Conservation (phyloP, 176 grass and related monocot species). For the Saccharum spontaneum region DNA sequence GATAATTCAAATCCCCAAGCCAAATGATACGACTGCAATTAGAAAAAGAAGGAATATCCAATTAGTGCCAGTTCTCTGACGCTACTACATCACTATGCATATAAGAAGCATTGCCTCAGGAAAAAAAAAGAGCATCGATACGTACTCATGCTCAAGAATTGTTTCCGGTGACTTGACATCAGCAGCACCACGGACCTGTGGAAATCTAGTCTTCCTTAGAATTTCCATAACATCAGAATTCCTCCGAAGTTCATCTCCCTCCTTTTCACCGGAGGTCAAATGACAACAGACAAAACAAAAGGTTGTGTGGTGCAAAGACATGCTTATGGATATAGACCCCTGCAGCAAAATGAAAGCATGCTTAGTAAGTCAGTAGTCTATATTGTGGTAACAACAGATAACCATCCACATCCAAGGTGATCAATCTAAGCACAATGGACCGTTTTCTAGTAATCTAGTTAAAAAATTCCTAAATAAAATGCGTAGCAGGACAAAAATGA, state of each 20-base stretch:
- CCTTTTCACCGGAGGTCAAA: slow-evolving; percentile 93
- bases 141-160: slow-evolving; percentile 92
- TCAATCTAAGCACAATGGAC: not conserved
- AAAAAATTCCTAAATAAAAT: not conserved
- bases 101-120: slow-evolving; percentile 2
- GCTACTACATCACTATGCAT: not conserved
- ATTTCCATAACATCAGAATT: slow-evolving; percentile 93
- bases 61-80: not conserved
- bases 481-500: not conserved
- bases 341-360: slow-evolving; percentile 36
- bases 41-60: not conserved
- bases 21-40: slow-evolving; percentile 84
- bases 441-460: not conserved
- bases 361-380: not conserved
- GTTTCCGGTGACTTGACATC: slow-evolving; percentile 81
- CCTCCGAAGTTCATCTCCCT: slow-evolving; percentile 85
- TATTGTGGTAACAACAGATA: not conserved
- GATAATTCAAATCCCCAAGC: slow-evolving; percentile 99
- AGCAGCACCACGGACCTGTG: slow-evolving; percentile 41
- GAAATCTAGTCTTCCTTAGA: slow-evolving; percentile 87
- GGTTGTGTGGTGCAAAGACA: slow-evolving; percentile 83
- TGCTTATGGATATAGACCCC: slow-evolving; percentile 99
- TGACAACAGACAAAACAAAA: slow-evolving; percentile 96
- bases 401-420: not conserved
- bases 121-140: not conserved